Conservation (phyloP, 2,329 filamentous ascomycete species). For the Neonectria neomacrospora region DNA sequence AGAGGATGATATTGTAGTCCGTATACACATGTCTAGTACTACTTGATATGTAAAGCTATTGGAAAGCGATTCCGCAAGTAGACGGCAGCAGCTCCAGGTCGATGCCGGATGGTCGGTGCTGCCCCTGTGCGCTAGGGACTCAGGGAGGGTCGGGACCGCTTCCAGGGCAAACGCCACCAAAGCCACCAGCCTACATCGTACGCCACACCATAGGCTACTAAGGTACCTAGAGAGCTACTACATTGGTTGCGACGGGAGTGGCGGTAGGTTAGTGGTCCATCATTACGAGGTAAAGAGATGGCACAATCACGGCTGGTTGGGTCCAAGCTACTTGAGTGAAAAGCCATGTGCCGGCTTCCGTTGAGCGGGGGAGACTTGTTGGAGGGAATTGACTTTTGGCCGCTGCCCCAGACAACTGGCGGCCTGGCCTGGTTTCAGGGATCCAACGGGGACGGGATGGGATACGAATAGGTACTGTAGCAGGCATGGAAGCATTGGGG, state of each 20-base stretch:
- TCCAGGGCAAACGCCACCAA: not conserved
- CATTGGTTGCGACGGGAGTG: too few species aligned
- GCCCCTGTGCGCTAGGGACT: not conserved
- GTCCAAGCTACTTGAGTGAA: not conserved
- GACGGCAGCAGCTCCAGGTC: too few species aligned
- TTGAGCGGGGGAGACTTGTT: not conserved
- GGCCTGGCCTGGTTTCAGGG: too few species aligned
- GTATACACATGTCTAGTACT: too few species aligned
- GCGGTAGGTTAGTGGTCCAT: not conserved
- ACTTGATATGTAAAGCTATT: not conserved
- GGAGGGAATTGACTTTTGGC: slow-evolving; percentile 1
- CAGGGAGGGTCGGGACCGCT: not conserved
- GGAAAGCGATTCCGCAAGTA: not conserved
- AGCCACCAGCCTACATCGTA: too few species aligned
- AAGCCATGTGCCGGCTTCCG: not conserved
- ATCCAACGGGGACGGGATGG: not conserved
- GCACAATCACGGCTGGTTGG: slow-evolving; percentile 2
- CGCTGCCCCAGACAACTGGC: slow-evolving; percentile 10
- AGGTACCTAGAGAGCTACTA: too few species aligned
- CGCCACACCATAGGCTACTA: too few species aligned
- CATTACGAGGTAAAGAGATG: not conserved
- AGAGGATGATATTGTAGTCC: not conserved
- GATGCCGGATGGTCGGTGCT: slow-evolving; percentile 4
- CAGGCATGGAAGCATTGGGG: not conserved
- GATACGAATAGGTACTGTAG: not conserved